Base-by-base conservation (phyloP, 805 yeast genomes). In the Candida silvatica region DNA sequence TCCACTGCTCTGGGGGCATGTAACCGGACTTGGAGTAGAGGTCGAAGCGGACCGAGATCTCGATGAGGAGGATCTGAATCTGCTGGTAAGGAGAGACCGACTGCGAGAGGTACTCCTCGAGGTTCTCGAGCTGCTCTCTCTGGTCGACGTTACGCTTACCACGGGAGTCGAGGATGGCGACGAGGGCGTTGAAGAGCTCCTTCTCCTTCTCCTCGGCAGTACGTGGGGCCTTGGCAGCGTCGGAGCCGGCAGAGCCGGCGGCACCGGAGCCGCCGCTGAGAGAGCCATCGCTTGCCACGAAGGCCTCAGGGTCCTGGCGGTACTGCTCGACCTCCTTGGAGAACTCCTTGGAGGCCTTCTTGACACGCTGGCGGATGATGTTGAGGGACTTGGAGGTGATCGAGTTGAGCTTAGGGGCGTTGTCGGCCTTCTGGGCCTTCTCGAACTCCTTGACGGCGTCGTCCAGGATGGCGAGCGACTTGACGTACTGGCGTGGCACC, bases 131-230 rank as follows among this genome's bases (percentile, higher is more conserved):
- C 60, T 90, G 95, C 58, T 84, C 94, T 43, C 56, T 58, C 44
- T 79, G 75, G 58, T 90, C 95, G 43, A 86, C 81, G 58, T 85
- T 87, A 69, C 85, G 90, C 69, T 88, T 88, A 67, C 98, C 98
- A 64, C 98, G 80, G 33, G 87, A 70, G 60, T 92, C 97, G 40
- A 82, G 65, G 38, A 92, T 77, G 36, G 75, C 60, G 56, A 80
- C 73, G 56, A 92, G 69, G 24, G 82, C 74, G 38, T 77, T 66
- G 66, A 88, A 86, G 37, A 87, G 77, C 37, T 66, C 29, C 22
- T 17, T 34, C 26, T 33, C 19, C 7, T 20, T n/a, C 5, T 9
- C 20, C 8, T 6, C 25, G 26, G 64, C 61, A 8, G 58, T 52
- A n/a, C n/a, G n/a, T n/a, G n/a, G n/a, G 17, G 56, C 63, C 17